phyloP scores from a whole-genome alignment of 2,329 filamentous ascomycete genomes.

The Aspergillus pseudoviridinutans region DNA sequence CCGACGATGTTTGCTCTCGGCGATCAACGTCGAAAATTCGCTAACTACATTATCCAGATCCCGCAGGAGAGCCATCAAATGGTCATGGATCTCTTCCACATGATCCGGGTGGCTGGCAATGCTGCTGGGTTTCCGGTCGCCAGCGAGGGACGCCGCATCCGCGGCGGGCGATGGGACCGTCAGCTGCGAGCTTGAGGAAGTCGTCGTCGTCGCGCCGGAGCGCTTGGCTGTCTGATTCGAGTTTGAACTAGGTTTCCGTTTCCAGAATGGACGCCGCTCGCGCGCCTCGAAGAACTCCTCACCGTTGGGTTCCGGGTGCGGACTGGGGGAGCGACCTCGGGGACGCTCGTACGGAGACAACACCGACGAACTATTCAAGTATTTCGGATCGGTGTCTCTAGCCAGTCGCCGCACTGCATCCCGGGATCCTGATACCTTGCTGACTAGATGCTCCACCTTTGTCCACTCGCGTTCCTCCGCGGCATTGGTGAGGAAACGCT shows the following conservation, averaged over 20 bases:
- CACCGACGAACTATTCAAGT: slow-evolving; percentile 28
- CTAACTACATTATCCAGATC: slow-evolving; percentile 80
- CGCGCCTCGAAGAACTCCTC: slow-evolving; percentile 34
- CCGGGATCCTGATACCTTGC: slow-evolving; percentile 78
- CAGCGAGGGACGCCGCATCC: slow-evolving; percentile 23
- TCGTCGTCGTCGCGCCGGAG: slow-evolving; percentile 41
- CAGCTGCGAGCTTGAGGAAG: slow-evolving; percentile 49
- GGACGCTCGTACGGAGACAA: slow-evolving; percentile 15
- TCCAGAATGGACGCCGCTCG: slow-evolving; percentile 82
- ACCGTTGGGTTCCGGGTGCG: slow-evolving; percentile 30
- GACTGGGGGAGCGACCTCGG: slow-evolving; percentile 33
- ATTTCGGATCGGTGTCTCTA: slow-evolving; percentile 72
- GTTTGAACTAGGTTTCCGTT: slow-evolving; percentile 68
- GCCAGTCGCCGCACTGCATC: slow-evolving; percentile 85
- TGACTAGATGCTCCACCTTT: slow-evolving; percentile 78
- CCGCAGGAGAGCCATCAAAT: slow-evolving; percentile 75
- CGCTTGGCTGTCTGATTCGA: slow-evolving; percentile 33
- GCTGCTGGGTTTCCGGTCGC: slow-evolving; percentile 32
- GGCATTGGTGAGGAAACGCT: slow-evolving; percentile 26
- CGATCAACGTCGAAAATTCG: slow-evolving; percentile 74
- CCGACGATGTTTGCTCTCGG: slow-evolving; percentile 74
- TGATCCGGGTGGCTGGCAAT: slow-evolving; percentile 41
- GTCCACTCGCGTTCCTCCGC: slow-evolving; percentile 81
- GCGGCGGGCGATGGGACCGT: slow-evolving; percentile 43
- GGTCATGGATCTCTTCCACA: slow-evolving; percentile 69